Evolutionary conservation across 2,329 filamentous ascomycete species (phyloP).

Genomic region (Fusarium piperis): DNA sequence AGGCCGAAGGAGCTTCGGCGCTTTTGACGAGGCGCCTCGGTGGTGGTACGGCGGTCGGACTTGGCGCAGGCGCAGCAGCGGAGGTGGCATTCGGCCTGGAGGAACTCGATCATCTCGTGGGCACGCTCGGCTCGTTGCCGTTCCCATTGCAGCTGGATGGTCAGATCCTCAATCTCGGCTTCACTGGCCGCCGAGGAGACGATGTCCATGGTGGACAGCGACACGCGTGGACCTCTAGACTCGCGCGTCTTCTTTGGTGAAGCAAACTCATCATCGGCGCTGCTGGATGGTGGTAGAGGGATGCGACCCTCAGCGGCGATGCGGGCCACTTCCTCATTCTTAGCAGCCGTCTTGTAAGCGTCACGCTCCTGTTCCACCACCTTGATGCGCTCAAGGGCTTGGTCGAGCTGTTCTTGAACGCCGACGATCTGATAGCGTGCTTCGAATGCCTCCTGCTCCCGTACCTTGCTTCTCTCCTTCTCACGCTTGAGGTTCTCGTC

Average conservation of each 20-base stretch:
- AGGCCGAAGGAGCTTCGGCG: slow-evolving; percentile 39
- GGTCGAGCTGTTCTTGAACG: slow-evolving; percentile 73
- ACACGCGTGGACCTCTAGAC: slow-evolving; percentile 53
- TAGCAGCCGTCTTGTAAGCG: slow-evolving; percentile 74
- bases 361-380: slow-evolving; percentile 79
- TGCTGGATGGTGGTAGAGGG: slow-evolving; percentile 66
- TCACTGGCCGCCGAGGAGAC: slow-evolving; percentile 65
- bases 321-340: slow-evolving; percentile 77
- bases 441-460: slow-evolving; percentile 76
- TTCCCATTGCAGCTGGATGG: slow-evolving; percentile 64
- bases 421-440: slow-evolving; percentile 73
- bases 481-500: slow-evolving; percentile 71
- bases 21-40: slow-evolving; percentile 31
- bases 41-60: slow-evolving; percentile 30
- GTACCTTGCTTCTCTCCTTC: slow-evolving; percentile 67
- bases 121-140: slow-evolving; percentile 73
- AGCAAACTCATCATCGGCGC: slow-evolving; percentile 68
- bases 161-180: slow-evolving; percentile 67
- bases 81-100: slow-evolving; percentile 78
- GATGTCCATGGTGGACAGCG: slow-evolving; percentile 61
- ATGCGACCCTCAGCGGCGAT: slow-evolving; percentile 78
- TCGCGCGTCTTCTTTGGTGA: slow-evolving; percentile 63
- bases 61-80: slow-evolving; percentile 71
- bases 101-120: slow-evolving; percentile 77
- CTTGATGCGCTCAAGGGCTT: slow-evolving; percentile 70